Base-by-base conservation (phyloP, 257 asterid species). In the Penstemon eatonii region DNA sequence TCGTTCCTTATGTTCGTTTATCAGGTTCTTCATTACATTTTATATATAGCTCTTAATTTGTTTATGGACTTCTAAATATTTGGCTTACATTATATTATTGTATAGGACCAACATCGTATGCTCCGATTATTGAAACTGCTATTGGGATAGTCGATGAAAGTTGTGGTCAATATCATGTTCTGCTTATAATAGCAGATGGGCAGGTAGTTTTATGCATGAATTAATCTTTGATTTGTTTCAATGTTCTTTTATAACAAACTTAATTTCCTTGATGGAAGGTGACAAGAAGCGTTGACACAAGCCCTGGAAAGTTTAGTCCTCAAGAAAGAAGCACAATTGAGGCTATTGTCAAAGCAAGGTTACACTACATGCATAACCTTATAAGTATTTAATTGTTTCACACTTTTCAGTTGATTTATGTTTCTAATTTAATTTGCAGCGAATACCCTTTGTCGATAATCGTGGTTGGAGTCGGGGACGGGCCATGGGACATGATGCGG, bases 401-500 rank as follows among this genome's bases (percentile, higher is more conserved):
- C 15, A 33, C 52, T 11, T 12, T 54, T 63, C 37, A 7, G 18
- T 7, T 40, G 4, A n/a, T 38, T 3, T 58, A 5, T 36, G 42
- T 44, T 63, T 46, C 56, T 66, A 46, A 58, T 10, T 18, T 66
- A 46, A 58, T n/a, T 18, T 71, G 76, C 84, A 92, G 97, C 71
- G 86, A 77, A 71, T 84, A 85, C 71, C 90, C 98, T n/a, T 72
- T 92, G 76, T 90, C 98, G 11, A 92, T 90, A 66, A 77, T 92
- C 49, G 86, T 92, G 44, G 97, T 92, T 37, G 98, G 98, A 75
- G 98, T 92, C 37, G 98, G 98, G 57, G 98, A 92, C 75, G 98
- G 98, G 53, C 97, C 98, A 2, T 92, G 97, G 98, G 92, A 86
- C 72, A 78, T 82, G 85, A 90, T 92, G 98, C 85, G 15, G 37